Base-by-base conservation (phyloP, 1,284 basidiomycete genomes). In the Ceratobasidium papillatum region DNA sequence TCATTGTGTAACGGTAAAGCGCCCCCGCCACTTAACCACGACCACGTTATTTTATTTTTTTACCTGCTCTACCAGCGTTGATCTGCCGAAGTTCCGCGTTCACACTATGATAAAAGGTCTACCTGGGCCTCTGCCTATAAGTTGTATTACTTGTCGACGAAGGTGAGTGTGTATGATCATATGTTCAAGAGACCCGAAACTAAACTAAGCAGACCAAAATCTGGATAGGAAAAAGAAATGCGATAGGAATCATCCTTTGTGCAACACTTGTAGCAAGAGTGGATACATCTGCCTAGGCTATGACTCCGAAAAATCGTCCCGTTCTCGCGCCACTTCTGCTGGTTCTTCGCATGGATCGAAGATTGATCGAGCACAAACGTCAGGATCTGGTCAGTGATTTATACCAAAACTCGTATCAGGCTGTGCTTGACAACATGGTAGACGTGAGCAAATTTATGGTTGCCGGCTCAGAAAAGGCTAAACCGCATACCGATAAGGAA, bases 201-300 rank as follows among this genome's bases (percentile, higher is more conserved):
- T 32, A 36, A 61, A 61, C 36, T 41, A 22, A 61, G 12, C 12
- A 22, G 36, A 36, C 27, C 7, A 27, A 54, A 7, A 5, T 7
- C 22, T 22, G 5, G 14, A 22, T 34, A 72, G 69, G 12, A 43
- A 47, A 22, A 61, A 62, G 32, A 62, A 62, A 38, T 72, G 69
- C 30, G 69, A 72, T 22, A 59, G 58, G 2, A 43, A 2, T 27
- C 43, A n/a, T 5, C 69, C 69, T 7, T 30, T 2, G 36, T 72
- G 69, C 25, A 32, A 45, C 8, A 25, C n/a, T 36, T 72, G 69
- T 52, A 32, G 25, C 8, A n/a, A 34, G 11, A 30, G 69, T 8
- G 69, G 69, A 17, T 72, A 61, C 36, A 38, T 34, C 7, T 72
- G 69, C 25, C 47, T 72, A 8, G 69, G 69, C 12, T 72, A 72